A percentile compares a stretch with the other conserved stretches of the same genome.
Evolutionary conservation across 163 green algal genomes (phyloP).

Genomic region (Chlorella variabilis): DNA sequence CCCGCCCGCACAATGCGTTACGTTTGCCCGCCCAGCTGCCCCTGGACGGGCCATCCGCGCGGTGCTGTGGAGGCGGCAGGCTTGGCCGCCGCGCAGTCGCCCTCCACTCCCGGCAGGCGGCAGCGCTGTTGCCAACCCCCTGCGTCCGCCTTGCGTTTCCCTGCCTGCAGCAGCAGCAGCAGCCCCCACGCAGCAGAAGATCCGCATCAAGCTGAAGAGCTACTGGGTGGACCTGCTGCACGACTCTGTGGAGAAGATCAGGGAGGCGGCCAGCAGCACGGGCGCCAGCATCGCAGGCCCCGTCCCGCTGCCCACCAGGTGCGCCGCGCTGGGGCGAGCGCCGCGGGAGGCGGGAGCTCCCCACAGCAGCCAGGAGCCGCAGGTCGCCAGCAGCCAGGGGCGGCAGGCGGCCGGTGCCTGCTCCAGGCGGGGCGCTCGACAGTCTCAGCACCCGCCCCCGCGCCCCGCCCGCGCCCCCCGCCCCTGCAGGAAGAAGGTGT

Average conservation of each 20-base stretch:
- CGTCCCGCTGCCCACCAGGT: conserved; percentile 86
- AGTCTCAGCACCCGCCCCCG: too few species aligned
- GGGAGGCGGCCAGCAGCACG: conserved; percentile 69
- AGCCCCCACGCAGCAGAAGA: conserved; percentile 59
- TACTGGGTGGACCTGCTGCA: conserved; percentile 76
- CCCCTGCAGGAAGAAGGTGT: conserved; percentile 67
- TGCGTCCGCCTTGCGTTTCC: not conserved
- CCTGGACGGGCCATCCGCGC: too few species aligned
- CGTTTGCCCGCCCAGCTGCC: too few species aligned
- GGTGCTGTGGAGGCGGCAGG: not conserved
- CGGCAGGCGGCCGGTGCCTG: too few species aligned
- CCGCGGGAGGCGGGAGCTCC: too few species aligned
- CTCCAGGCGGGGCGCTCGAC: too few species aligned
- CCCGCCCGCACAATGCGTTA: not conserved
- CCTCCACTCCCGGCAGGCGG: too few species aligned
- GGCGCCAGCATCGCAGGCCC: conserved; percentile 76
- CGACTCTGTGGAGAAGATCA: conserved; percentile 74
- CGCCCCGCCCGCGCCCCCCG: not conserved
- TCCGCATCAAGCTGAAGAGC: conserved; percentile 89
- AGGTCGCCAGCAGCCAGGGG: not conserved
- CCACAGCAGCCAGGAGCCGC: too few species aligned
- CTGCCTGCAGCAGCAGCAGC: conserved; percentile 15
- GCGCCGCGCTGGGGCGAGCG: too few species aligned
- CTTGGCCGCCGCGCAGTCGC: too few species aligned
- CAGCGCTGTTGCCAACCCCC: too few species aligned